Base-by-base conservation (phyloP, 352 stramenopile genomes). In the Phytophthora pluvialis region DNA sequence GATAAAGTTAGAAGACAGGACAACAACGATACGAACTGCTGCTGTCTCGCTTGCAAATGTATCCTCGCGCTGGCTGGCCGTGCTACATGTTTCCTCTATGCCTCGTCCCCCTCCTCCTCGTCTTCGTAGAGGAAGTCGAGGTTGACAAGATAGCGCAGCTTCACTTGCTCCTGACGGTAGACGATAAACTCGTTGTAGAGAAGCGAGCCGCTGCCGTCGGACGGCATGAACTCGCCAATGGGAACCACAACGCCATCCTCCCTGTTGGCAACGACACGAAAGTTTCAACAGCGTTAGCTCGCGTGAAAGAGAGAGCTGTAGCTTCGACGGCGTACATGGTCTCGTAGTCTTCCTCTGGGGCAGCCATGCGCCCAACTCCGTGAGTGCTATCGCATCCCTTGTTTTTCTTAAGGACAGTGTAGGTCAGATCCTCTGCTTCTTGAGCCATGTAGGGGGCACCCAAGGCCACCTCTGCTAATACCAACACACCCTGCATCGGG, bases 121-220 rank as follows among this genome's bases (percentile, higher is more conserved):
- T 68, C 57, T 48, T 81, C 73, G 55, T 80, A 88, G 2, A 75
- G 39, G 28, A 88, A 88, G 40, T 85, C 77, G 12, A 86, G 53
- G 1, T 68, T 64, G 28, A 91, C 72, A n/a, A 89, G 61, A 55
- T 91, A 89, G 7, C 80, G 80, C 55, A 91, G 62, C 42, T 75
- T 75, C 29, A 90, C 81, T 72, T 93, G 83, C 42, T 90, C 81
- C 21, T 74, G 65, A 4, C 80, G 78, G 56, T 90, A 93, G 21
- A 93, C 83, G 43, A 93, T 81, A 49, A 82, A 93, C 51, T 93
- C 83, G 56, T 90, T 91, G 73, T 90, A 91, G 9, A 90, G 75
- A 43, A 91, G 60, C 33, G 78, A 77, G 21, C 78, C 81, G 25
- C 72, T 71, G 5, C 70, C 78, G 16, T 80, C 72, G 3, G 76